Conservation (phyloP, 148 eudicot genomes). For the Vaccinium corymbosum region DNA sequence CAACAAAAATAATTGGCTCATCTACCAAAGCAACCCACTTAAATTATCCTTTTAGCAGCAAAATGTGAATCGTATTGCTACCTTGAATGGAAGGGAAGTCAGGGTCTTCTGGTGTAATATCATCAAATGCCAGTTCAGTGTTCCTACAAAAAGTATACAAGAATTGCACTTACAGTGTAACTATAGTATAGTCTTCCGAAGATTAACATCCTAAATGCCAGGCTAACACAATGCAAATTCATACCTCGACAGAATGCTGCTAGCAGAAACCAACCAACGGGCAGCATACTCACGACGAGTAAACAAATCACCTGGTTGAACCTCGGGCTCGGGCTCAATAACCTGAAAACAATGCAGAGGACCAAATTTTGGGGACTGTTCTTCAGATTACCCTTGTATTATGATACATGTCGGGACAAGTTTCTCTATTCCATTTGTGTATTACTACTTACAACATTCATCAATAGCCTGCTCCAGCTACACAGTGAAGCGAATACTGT, state of each 20-base stretch:
- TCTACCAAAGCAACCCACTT: no score
- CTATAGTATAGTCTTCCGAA: background rate
- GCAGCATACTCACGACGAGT: conserved; percentile 90
- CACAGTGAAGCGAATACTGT: background rate
- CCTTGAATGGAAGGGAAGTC: conserved; percentile 93
- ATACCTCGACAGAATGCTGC: conserved; percentile 90
- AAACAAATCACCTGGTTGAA: conserved; percentile 78
- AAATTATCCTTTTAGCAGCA: conserved; percentile 1
- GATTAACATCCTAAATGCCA: background rate
- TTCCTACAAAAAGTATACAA: conserved; percentile 39
- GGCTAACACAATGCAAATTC: conserved; percentile 8
- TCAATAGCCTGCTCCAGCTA: background rate
- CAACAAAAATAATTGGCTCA: background rate
- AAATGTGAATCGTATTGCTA: conserved; percentile 15
- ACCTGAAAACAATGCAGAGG: conserved; percentile 44
- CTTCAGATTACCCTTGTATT: background rate
- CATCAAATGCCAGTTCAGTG: conserved; percentile 87
- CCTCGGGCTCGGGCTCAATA: conserved; percentile 86
- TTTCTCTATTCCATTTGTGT: background rate
- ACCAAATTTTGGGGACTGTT: background rate
- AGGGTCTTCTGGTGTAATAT: conserved; percentile 91
- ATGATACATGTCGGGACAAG: background rate
- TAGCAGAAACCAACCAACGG: conserved; percentile 97
- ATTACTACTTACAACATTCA: background rate
- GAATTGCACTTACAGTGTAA: background rate